These are phyloP conservation scores for Dioscorea zingiberensis DNA, from an alignment of 106 monocot genomes.

Conservation along the genomic window DNA sequence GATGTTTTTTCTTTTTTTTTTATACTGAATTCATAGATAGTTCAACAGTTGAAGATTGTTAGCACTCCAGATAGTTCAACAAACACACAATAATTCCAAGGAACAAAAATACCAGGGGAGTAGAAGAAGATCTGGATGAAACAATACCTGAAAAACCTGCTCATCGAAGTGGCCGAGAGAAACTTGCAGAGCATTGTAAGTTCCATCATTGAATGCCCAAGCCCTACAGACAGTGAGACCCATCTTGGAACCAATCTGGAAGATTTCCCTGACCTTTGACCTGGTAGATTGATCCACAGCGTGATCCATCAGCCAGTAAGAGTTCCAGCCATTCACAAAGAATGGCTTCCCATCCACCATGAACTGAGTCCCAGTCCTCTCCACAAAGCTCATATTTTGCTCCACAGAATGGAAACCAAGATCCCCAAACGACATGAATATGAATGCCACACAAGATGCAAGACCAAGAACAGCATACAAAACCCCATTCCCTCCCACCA, in stretches of 20 bases:
- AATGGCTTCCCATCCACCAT: slow-evolving; percentile 59
- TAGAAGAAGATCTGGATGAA: neutral
- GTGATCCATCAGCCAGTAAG: slow-evolving; percentile 92
- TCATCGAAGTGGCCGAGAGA: slow-evolving; percentile 87
- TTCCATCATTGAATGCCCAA: slow-evolving; percentile 96
- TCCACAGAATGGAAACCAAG: slow-evolving; percentile 8
- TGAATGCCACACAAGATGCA: slow-evolving; percentile 37
- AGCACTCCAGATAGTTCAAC: too few species aligned
- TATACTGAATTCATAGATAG: too few species aligned
- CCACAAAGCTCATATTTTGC: slow-evolving; percentile 49
- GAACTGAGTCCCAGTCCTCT: slow-evolving; percentile 58
- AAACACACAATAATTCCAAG: neutral
- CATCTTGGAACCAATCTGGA: slow-evolving; percentile 47
- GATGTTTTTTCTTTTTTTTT: too few species aligned
- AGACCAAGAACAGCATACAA: slow-evolving; percentile 49
- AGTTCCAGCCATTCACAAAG: slow-evolving; percentile 97
- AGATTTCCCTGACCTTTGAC: slow-evolving; percentile 47
- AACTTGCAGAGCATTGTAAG: slow-evolving; percentile 82
- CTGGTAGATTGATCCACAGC: slow-evolving; percentile 64
- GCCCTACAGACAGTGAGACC: slow-evolving; percentile 95
- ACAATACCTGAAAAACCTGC: slow-evolving; percentile 70
- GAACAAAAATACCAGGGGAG: neutral
- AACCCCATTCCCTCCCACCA: slow-evolving; percentile 24
- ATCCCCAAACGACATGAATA: slow-evolving; percentile 53
- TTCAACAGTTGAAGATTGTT: too few species aligned